Conservation (phyloP, 2,329 filamentous ascomycete genomes). For the Trichoderma pleuroti region DNA sequence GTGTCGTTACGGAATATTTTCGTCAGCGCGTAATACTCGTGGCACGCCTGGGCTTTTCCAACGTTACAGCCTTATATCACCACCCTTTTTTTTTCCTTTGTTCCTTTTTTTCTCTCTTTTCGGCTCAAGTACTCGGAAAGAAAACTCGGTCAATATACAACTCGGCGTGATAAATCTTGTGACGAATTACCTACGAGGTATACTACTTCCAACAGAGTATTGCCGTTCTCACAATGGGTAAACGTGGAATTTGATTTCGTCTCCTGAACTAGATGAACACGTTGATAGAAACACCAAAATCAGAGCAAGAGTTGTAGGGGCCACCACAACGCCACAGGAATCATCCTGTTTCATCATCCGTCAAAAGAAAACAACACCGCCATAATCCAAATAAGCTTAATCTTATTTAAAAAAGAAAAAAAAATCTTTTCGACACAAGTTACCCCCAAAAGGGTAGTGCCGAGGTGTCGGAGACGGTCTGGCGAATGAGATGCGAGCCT, state of each 20-base stretch:
- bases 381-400: background rate
- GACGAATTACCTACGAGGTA: too few species aligned
- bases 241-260: background rate
- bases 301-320: background rate
- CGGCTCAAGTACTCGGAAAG: background rate
- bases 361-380: background rate
- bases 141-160: background rate
- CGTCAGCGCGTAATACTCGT: slow-evolving; percentile 2
- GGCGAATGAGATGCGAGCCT: background rate
- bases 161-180: background rate
- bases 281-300: background rate
- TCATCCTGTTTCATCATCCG: background rate
- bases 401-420: background rate
- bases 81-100: too few species aligned
- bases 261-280: background rate
- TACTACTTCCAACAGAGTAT: background rate
- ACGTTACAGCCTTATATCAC: background rate
- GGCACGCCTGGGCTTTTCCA: background rate
- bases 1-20: background rate
- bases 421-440: background rate
- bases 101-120: background rate
- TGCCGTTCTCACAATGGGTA: background rate
- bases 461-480: background rate
- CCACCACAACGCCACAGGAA: background rate
- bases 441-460: background rate